Evolutionary conservation across 139 green algal genomes (phyloP).

Genomic region (Closterium sp.): DNA sequence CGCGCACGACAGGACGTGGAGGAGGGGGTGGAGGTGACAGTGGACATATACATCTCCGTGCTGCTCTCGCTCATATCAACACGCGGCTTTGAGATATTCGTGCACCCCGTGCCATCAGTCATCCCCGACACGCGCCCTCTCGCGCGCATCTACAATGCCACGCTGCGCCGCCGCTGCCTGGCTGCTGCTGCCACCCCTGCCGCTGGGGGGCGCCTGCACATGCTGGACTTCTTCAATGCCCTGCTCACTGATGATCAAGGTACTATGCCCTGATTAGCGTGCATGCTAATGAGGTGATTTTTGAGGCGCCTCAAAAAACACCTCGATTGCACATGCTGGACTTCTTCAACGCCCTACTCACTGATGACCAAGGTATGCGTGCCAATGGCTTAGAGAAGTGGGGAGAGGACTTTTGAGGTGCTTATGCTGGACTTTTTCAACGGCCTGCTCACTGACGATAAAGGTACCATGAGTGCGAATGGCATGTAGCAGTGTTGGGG

Average conservation of each 20-base stretch:
- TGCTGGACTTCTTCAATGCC: conserved; percentile 66
- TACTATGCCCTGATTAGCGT: too few relatives aligned
- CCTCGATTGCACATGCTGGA: conserved; percentile 65
- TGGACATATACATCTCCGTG: conserved; percentile 63
- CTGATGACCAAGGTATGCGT: background rate
- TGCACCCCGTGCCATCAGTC: conserved; percentile 72
- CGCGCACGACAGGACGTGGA: conserved; percentile 61
- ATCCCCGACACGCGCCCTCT: conserved; percentile 59
- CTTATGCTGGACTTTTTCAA: conserved; percentile 70
- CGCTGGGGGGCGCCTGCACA: conserved; percentile 51
- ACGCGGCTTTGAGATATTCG: conserved; percentile 60
- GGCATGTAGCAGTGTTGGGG: too few relatives aligned
- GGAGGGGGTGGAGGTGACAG: conserved; percentile 61
- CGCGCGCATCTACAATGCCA: conserved; percentile 28
- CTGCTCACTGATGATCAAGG: conserved; percentile 9
- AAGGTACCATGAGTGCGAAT: too few relatives aligned
- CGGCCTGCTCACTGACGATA: conserved; percentile 1
- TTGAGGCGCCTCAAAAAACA: background rate
- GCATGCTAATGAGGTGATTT: too few relatives aligned
- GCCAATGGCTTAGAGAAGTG: too few relatives aligned
- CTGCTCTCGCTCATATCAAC: conserved; percentile 41
- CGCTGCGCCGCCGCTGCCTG: conserved; percentile 2
- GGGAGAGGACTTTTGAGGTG: too few relatives aligned
- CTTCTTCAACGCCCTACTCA: conserved; percentile 58
- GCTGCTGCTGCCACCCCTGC: conserved; percentile 9